Base-by-base conservation (phyloP, 805 yeast species). In the Monosporozyma unispora region DNA sequence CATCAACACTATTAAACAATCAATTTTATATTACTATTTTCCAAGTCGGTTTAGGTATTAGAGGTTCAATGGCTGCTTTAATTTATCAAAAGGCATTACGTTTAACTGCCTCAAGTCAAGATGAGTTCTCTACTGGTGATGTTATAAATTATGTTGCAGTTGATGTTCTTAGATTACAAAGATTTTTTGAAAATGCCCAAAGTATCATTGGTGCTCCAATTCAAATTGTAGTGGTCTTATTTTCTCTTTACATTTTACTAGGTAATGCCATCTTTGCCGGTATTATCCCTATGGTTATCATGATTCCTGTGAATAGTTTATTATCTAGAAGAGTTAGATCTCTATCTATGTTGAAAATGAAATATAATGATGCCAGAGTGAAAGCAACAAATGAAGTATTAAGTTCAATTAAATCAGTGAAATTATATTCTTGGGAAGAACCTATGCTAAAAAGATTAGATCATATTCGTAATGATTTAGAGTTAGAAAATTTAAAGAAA, bases 141-240 rank as follows among this genome's bases (percentile, higher is more conserved):
- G 84, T 88, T 47, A 76, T 87, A 55, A 87, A 86, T 58, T 72
- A 83, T 59, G 76, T 86, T 73, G 78, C 93, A 18, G 90, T 85
- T 29, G 96, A 88, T 69, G 80, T 85, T 11, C 69, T 70, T 45
- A 72, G 84, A 53, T 69, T 87, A 27, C 85, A 81, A 59, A 80
- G 78, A 37, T 66, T 84, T 48, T 64, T 78, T n/a, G 71, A 72
- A 44, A 74, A 76, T 52, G 66, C 81, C 23, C 82, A 78, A 54
- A 71, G 75, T 4, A 57, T 82, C 50, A 66, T 82, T 22, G 74
- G 84, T 42, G 79, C 82, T 1, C 88, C 88, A 4, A 63, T 79
- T 16, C 72, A 80, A 50, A 67, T 83, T 35, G 61, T 76, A 0
- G 62, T 80, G 38, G 79, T 83, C 48, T 60, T 82, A 46, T 46